Conservation (phyloP, 2,329 filamentous ascomycete species). For the Hymenoscyphus occultus region DNA sequence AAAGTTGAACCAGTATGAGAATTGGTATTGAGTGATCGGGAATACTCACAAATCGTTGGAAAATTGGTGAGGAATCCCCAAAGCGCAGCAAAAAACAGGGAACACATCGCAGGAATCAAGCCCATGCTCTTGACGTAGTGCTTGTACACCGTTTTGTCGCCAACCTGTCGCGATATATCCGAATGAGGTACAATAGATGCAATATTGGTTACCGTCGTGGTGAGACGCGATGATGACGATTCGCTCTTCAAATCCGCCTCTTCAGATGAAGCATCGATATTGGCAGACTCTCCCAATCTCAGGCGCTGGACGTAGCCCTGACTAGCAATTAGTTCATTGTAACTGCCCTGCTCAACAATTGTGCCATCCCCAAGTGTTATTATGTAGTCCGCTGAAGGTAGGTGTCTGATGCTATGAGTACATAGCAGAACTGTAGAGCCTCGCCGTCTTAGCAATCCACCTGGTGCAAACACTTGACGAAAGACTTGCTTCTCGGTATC, state of each 20-base stretch:
- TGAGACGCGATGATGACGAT: background rate
- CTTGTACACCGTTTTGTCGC: constrained; percentile 24
- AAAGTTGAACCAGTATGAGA: background rate
- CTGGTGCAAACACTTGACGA: constrained; percentile 15
- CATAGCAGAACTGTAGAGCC: constrained; percentile 38
- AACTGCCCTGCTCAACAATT: constrained; percentile 40
- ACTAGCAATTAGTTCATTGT: constrained; percentile 27
- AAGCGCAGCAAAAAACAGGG: constrained; percentile 5
- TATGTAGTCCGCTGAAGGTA: constrained; percentile 41
- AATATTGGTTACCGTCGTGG: background rate
- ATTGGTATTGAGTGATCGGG: background rate
- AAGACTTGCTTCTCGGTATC: constrained; percentile 15
- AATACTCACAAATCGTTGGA: background rate
- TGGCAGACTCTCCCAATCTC: constrained; percentile 27
- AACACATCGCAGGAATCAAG: background rate
- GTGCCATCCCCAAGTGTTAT: constrained; percentile 38
- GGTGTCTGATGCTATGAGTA: constrained; percentile 31
- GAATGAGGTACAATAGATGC: background rate
- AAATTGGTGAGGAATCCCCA: constrained; percentile 16
- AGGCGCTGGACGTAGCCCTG: constrained; percentile 32
- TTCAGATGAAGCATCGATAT: background rate
- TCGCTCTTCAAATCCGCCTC: background rate
- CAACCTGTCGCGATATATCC: constrained; percentile 9
- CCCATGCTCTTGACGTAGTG: constrained; percentile 23
- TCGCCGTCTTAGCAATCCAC: constrained; percentile 22